phyloP scores from a whole-genome alignment of 176 grass and related monocot species.

The Ensete ventricosum region DNA sequence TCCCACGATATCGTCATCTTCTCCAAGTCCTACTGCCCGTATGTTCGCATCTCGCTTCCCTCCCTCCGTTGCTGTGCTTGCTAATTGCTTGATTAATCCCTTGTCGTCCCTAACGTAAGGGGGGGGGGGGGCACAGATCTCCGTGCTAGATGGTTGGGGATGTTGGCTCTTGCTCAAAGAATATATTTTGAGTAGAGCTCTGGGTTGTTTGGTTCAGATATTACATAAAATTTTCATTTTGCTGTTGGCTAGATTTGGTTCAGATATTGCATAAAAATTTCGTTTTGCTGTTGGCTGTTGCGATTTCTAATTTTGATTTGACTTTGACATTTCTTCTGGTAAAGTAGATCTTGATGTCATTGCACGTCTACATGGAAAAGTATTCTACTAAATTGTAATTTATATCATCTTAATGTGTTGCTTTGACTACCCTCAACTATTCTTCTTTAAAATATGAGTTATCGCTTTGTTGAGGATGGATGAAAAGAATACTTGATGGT shows the following conservation, averaged over 20 bases:
- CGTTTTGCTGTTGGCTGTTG: no score
- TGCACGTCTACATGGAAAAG: not conserved
- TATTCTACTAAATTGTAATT: no score
- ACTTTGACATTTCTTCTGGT: not conserved
- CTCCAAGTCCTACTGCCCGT: slow-evolving; percentile 78
- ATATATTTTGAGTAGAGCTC: no score
- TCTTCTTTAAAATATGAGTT: no score
- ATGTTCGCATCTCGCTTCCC: not conserved
- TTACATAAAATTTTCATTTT: no score
- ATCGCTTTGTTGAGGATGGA: no score
- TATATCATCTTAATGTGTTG: no score
- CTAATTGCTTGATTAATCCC: not conserved
- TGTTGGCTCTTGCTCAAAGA: not conserved
- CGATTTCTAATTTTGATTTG: not conserved
- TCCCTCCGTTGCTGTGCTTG: not conserved
- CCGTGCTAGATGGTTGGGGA: not conserved
- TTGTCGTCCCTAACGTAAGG: not conserved
- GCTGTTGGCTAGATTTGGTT: no score
- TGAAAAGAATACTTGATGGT: no score
- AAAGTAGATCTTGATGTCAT: not conserved
- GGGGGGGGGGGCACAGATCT: not conserved
- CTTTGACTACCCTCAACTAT: no score
- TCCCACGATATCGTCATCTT: slow-evolving; percentile 69
- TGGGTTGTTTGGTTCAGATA: no score
- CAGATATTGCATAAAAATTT: no score